A percentile compares a stretch with the other conserved stretches of the same genome.
These are phyloP conservation scores for Paradendryphiella salina DNA, from an alignment of 2,329 filamentous ascomycete species.

Conservation along the genomic window DNA sequence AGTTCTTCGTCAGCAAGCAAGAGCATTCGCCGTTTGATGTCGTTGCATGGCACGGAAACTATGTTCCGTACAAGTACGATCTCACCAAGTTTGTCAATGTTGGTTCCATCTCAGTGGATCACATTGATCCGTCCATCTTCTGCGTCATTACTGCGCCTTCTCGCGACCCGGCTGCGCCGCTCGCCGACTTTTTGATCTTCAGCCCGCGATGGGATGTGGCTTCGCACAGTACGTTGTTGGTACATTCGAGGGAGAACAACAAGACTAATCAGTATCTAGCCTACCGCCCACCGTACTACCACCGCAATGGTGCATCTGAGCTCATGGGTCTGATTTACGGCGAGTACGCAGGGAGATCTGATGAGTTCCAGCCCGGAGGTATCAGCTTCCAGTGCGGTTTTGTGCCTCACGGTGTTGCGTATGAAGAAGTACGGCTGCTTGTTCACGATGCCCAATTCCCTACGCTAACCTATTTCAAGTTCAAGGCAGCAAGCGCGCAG, in stretches of 20 bases:
- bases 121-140: conserved; percentile 78
- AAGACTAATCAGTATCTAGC: conserved; percentile 10
- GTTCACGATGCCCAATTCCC: too few species aligned
- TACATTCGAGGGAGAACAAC: not conserved
- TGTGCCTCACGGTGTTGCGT: conserved; percentile 66
- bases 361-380: conserved; percentile 64
- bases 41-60: conserved; percentile 79
- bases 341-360: conserved; percentile 55
- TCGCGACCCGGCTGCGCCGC: conserved; percentile 62
- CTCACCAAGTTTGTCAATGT: conserved; percentile 76
- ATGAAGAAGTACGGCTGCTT: conserved; percentile 49
- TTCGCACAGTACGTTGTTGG: conserved; percentile 51
- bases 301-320: conserved; percentile 67
- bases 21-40: conserved; percentile 76
- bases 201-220: conserved; percentile 65
- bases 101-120: conserved; percentile 73
- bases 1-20: conserved; percentile 67
- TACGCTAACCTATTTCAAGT: conserved; percentile 10
- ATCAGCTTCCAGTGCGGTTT: conserved; percentile 70
- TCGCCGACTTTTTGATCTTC: conserved; percentile 68
- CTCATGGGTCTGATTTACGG: conserved; percentile 68
- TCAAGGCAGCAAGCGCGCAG: conserved; percentile 60
- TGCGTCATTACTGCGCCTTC: conserved; percentile 66
- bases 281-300: conserved; percentile 60
- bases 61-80: conserved; percentile 78